These are phyloP conservation scores for Starmerella powellii DNA, from an alignment of 805 yeast genomes.

Conservation along the genomic window DNA sequence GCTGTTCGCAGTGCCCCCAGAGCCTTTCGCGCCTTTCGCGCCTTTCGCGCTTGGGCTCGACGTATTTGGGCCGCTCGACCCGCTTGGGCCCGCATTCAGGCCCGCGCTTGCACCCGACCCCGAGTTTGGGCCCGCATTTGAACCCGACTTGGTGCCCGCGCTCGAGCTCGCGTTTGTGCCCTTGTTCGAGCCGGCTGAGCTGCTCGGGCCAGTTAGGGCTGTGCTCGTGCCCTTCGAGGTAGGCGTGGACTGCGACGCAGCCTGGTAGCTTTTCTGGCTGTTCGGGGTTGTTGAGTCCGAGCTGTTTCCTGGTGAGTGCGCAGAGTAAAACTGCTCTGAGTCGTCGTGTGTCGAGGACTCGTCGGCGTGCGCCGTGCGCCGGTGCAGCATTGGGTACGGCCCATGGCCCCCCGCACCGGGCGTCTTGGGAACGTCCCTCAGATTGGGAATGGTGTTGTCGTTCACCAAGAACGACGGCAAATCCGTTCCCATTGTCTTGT, in stretches of 20 bases:
- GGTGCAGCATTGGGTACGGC: constrained; percentile 16
- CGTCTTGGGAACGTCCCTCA: constrained; percentile 14
- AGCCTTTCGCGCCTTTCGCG: too few relatives aligned
- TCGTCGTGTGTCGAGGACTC: constrained; percentile 9
- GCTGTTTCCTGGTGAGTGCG: constrained; percentile 9
- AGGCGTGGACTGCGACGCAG: neutral
- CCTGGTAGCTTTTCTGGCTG: constrained; percentile 1
- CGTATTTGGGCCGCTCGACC: too few relatives aligned
- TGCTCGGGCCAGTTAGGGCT: neutral
- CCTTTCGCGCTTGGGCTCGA: neutral
- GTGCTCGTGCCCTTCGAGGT: neutral
- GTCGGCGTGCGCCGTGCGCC: neutral
- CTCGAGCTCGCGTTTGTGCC: neutral
- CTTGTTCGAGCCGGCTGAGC: neutral
- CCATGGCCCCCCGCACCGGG: constrained; percentile 17
- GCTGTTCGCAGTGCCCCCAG: too few relatives aligned
- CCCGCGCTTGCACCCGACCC: neutral
- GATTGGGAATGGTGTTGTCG: constrained; percentile 16
- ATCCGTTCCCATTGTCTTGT: constrained; percentile 13
- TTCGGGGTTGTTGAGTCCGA: neutral
- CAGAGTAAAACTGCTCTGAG: constrained; percentile 12
- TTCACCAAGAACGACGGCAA: constrained; percentile 19
- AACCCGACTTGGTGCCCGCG: too few relatives aligned
- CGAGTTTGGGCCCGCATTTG: neutral
- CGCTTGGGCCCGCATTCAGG: too few relatives aligned